Evolutionary conservation across 192 early-diverging fungal genomes (phyloP), one percentile per base, ranked within the genome.

Genomic region (Umbelopsis ramanniana): DNA sequence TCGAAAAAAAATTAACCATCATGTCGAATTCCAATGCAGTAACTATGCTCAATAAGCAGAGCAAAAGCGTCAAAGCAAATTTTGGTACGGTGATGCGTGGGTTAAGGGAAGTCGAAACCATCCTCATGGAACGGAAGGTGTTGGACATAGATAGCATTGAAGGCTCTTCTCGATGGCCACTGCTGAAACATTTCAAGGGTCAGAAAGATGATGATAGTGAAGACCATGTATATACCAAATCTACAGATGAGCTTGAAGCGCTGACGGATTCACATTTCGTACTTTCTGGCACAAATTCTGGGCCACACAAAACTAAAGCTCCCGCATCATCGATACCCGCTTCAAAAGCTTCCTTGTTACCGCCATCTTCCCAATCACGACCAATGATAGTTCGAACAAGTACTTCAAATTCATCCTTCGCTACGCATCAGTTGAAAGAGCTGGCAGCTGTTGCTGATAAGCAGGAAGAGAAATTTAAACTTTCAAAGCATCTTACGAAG

Each of bases 361-460:
- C 57, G 11, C 33, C 57, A 29, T 38, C 57, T 2, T 63, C 26
- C 2, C 57, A 63, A 37, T 35, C 26, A 17, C 57, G 57, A 14
- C 57, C 57, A 12, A 35, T 26, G 29, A 63, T 63, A 6, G 57
- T 63, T 11, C 26, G 57, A 14, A 63, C 57, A 12, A 63, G 12
- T 0, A 63, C 57, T 0, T 63, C 57, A 4, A 22, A 37, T 6
- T 63, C 57, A 12, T 63, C 57, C 17, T 15, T 63, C 57, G 57
- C 57, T 12, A 63, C 26, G n/a, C 26, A n/a, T 29, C 33, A 63
- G 19, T 26, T 63, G 17, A 35, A 63, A 19, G 57, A 63, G 33
- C 33, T 63, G 26, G 57, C 57, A 6, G 57, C 57, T 33, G 57
- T 35, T 63, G 57, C 57, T 29, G 57, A 63, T 26, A 63, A 63